These are phyloP conservation scores for Erodium moschatum DNA, from an alignment of 441 rosid genomes.

Conservation along the genomic window DNA sequence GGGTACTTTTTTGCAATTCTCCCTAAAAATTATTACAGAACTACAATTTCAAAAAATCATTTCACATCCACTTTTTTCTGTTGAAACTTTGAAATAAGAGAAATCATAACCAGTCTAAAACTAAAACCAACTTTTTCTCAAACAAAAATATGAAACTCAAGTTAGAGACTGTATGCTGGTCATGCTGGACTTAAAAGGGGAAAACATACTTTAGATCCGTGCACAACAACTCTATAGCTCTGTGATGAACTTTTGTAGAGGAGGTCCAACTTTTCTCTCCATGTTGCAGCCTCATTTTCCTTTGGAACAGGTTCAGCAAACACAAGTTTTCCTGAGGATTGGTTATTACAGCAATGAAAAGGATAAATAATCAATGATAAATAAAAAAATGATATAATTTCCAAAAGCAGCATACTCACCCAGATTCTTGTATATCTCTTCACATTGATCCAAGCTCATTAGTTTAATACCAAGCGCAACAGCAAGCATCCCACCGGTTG, in stretches of 20 bases:
- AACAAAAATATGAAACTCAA: background rate
- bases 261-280: conserved; percentile 97
- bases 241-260: conserved; percentile 96
- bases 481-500: conserved; percentile 99
- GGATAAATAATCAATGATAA: conserved; percentile 12
- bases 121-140: background rate
- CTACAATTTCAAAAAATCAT: background rate
- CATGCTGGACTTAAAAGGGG: conserved; percentile 15
- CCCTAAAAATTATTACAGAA: background rate
- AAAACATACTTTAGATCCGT: conserved; percentile 88
- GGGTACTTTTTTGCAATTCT: background rate
- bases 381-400: background rate
- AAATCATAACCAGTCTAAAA: background rate
- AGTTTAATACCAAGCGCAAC: conserved; percentile 88
- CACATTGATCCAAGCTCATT: conserved; percentile 77
- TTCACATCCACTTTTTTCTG: background rate
- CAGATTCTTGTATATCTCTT: conserved; percentile 93
- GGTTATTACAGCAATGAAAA: conserved; percentile 18
- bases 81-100: background rate
- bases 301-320: conserved; percentile 89
- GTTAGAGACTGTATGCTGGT: background rate
- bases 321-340: conserved; percentile 80
- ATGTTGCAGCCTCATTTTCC: conserved; percentile 96
- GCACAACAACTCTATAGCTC: conserved; percentile 95
- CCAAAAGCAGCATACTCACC: conserved; percentile 35